phyloP scores from a whole-genome alignment of 306 rosid species.

The Prunus mongolica region DNA sequence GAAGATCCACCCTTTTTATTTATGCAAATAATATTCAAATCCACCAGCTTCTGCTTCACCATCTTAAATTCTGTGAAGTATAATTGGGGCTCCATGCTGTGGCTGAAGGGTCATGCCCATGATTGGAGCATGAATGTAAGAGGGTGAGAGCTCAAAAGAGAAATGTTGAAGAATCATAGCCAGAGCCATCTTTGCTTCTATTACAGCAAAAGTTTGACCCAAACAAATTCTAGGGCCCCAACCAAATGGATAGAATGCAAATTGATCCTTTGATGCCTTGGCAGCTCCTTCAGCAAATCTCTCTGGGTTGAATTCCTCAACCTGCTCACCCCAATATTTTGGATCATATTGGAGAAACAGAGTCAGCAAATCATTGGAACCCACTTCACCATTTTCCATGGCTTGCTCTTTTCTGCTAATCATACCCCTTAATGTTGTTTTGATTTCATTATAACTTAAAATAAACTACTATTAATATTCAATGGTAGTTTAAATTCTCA shows the following conservation, averaged over 20 bases:
- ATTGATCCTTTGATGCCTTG: constrained; percentile 31
- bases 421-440: constrained; percentile 23
- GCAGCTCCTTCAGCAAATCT: constrained; percentile 39
- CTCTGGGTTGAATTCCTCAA: constrained; percentile 37
- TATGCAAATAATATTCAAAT: too few relatives aligned
- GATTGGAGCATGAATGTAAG: constrained; percentile 45
- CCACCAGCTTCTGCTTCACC: background rate
- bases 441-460: constrained; percentile 20
- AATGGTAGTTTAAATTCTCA: too few relatives aligned
- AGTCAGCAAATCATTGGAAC: constrained; percentile 24
- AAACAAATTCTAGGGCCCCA: constrained; percentile 48
- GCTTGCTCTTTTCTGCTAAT: constrained; percentile 27
- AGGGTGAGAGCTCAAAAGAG: constrained; percentile 39
- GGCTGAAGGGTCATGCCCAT: constrained; percentile 25
- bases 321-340: constrained; percentile 33
- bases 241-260: constrained; percentile 44
- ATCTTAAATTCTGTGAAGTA: constrained; percentile 19
- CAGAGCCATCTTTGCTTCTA: constrained; percentile 42
- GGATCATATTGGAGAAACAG: constrained; percentile 33
- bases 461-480: too few relatives aligned
- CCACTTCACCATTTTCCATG: constrained; percentile 21
- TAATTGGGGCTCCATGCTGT: constrained; percentile 46
- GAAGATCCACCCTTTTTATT: background rate
- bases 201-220: constrained; percentile 41
- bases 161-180: constrained; percentile 45